phyloP scores from a whole-genome alignment of 345 rosid species.

The Gossypium australe region DNA sequence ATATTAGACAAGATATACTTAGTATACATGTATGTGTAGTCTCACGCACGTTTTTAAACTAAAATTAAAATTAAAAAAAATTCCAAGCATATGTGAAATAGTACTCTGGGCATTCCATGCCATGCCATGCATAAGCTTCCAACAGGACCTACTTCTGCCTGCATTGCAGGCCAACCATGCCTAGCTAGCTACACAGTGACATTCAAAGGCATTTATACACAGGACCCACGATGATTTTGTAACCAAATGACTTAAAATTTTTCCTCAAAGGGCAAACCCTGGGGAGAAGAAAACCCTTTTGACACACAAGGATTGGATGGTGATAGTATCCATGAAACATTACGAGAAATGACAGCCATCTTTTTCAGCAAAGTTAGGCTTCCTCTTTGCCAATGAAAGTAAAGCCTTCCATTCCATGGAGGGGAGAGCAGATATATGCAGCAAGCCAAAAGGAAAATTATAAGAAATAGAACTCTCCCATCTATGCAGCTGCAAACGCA shows the following conservation, averaged over 20 bases:
- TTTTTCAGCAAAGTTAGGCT: constrained; percentile 28
- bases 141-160: constrained; percentile 1
- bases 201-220: background rate
- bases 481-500: too few species aligned
- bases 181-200: constrained; percentile 4
- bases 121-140: background rate
- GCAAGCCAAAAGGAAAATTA: constrained; percentile 7
- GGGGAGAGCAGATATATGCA: background rate
- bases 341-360: constrained; percentile 25
- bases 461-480: background rate
- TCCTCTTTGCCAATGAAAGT: constrained; percentile 16
- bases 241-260: constrained; percentile 17
- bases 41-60: too few species aligned
- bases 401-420: background rate
- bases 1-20: too few species aligned
- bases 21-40: too few species aligned
- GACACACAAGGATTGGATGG: constrained; percentile 17
- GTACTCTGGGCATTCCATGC: too few species aligned
- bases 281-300: constrained; percentile 5
- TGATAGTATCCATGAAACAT: constrained; percentile 28
- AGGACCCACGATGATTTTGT: constrained; percentile 14
- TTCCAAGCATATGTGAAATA: too few species aligned
- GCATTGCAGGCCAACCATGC: background rate
- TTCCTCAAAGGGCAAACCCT: constrained; percentile 18
- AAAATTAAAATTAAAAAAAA: too few species aligned